Conservation (phyloP, 306 rosid genomes). For the Prunus dulcis region DNA sequence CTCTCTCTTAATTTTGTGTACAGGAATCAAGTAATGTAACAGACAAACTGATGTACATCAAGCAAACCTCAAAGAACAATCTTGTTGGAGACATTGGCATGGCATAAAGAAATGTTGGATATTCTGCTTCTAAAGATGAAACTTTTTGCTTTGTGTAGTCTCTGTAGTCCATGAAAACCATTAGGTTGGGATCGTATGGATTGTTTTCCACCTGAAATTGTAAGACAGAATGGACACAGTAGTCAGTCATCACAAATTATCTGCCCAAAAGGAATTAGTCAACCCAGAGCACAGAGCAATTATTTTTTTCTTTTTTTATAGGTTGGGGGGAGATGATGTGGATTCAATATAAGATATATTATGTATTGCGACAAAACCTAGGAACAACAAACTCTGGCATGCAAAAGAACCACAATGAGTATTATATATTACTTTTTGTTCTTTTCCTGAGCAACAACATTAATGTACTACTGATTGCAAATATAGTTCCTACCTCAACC, state of each 20-base stretch:
- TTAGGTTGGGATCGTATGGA: constrained; percentile 90
- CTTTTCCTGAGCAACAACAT: background rate
- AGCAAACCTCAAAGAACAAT: constrained; percentile 92
- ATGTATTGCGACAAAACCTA: background rate
- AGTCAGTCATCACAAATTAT: constrained; percentile 7
- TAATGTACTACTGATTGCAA: background rate
- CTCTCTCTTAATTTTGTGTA: constrained; percentile 17
- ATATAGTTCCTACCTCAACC: constrained; percentile 75
- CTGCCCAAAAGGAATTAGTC: background rate
- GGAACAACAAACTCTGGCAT: background rate
- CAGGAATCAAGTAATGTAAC: constrained; percentile 16
- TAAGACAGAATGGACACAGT: constrained; percentile 6
- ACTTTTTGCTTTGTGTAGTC: constrained; percentile 62
- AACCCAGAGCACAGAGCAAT: background rate
- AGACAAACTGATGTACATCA: constrained; percentile 14
- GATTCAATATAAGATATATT: too few species aligned
- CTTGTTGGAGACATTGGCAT: constrained; percentile 91
- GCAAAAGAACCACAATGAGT: background rate
- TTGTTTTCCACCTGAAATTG: constrained; percentile 79
- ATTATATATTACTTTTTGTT: background rate
- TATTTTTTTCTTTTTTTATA: too few species aligned
- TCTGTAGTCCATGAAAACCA: constrained; percentile 99
- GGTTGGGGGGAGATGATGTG: background rate
- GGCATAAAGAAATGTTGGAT: constrained; percentile 92
- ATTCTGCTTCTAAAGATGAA: constrained; percentile 55